A percentile compares a stretch with the other conserved stretches of the same genome.
phyloP scores from a whole-genome alignment of 305 asterid species.

The Rubia peregrina region DNA sequence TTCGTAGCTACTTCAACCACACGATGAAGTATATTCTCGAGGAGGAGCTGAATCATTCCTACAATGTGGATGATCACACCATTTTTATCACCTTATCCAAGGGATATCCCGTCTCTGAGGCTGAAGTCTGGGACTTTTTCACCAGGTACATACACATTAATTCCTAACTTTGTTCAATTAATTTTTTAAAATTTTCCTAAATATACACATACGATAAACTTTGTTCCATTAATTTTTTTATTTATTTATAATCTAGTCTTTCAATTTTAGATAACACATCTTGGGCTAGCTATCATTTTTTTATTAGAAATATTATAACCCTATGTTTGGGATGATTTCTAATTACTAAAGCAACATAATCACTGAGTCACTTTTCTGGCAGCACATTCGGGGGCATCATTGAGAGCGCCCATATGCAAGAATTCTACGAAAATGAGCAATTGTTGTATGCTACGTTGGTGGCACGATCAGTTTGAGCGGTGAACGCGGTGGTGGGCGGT shows the following conservation, averaged over 20 bases:
- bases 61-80: background rate
- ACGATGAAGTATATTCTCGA: too few species aligned
- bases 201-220: background rate
- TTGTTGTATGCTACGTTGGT: constrained; percentile 49
- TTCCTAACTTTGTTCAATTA: background rate
- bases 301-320: too few species aligned
- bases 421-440: constrained; percentile 20
- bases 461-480: constrained; percentile 18
- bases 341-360: background rate
- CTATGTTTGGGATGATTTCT: too few species aligned
- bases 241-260: too few species aligned
- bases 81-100: constrained; percentile 11
- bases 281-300: too few species aligned
- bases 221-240: background rate
- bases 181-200: too few species aligned
- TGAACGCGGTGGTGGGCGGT: constrained; percentile 37
- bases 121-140: constrained; percentile 3
- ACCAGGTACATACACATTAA: background rate
- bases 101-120: constrained; percentile 6
- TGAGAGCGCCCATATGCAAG: background rate
- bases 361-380: background rate
- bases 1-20: too few species aligned
- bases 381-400: background rate
- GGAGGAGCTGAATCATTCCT: too few species aligned
- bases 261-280: too few species aligned